Evolutionary conservation across 179 eudicot genomes (phyloP), one percentile per base, ranked within the genome.

Genomic region (Silene coronaria): DNA sequence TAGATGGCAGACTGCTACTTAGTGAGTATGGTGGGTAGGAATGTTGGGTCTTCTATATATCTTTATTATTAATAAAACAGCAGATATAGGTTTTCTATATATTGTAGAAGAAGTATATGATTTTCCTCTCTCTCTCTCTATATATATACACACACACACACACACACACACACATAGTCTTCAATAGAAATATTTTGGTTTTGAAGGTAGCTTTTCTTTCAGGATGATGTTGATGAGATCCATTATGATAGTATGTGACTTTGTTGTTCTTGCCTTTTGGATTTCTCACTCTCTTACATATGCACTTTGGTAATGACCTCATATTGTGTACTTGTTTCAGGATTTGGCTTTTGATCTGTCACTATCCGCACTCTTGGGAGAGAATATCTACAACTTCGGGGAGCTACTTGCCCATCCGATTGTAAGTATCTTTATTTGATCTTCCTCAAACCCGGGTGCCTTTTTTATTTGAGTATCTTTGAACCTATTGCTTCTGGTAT

Each of bases 341-440:
- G 99, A 95, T 75, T 85, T 95, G 96, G 97, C 99, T 38, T 95
- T 95, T 82, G 99, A 95, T 80, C 84, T 95, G n/a, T 95, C 99
- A n/a, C 85, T 95, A 26, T 88, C 97, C 71, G 99, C 97, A 11
- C 78, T 95, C 82, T 82, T 95, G 84, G 99, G 99, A 76, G 99
- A 95, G 17, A 95, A 95, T 86, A 95, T 95, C 78, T 95, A 95
- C 91, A 95, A 93, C 84, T 95, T 95, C 76, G 99, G 97, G 65
- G 99, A 95, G 87, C 90, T 95, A 38, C 99, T 95, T 76, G 96
- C 97, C 17, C 97, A 95, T 86, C 99, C 97, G 62, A 89, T 95
- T 77, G 99, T 95, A 88, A 95, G 99, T 72, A 71, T 26, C 55
- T 45, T 57, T 42, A 34, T 14, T 24, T 0, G 24, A 21, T 21